Percentiles rank a stretch among this genome's conserved stretches.
Evolutionary conservation across 208 protist genomes (phyloP).

Genomic region (Crithidia acanthocephali): DNA sequence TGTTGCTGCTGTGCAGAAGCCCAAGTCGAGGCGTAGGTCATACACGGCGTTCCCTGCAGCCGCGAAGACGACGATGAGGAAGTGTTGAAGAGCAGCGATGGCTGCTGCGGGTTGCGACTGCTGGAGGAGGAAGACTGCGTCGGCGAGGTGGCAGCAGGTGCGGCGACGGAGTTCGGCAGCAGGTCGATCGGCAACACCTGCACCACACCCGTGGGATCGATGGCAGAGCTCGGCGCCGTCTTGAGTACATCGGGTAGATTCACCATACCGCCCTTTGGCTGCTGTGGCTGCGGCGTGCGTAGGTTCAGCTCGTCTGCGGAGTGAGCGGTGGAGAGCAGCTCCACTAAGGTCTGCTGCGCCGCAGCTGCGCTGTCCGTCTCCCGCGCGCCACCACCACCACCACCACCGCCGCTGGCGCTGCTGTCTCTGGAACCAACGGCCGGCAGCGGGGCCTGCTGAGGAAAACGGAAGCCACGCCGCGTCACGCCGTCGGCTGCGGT

Average conservation of each 20-base stretch:
- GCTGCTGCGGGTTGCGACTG: background rate
- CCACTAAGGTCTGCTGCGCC: background rate
- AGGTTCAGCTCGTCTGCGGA: background rate
- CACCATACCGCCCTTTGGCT: background rate
- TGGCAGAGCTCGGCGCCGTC: background rate
- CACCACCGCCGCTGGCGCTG: background rate
- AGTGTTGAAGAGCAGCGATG: background rate
- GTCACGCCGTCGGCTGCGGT: background rate
- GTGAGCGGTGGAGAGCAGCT: background rate
- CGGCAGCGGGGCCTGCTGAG: background rate
- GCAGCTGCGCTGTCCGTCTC: background rate
- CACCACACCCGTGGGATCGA: background rate
- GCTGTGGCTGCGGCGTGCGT: background rate
- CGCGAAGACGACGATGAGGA: background rate
- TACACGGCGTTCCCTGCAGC: background rate
- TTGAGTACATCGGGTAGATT: background rate
- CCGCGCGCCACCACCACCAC: too few relatives aligned
- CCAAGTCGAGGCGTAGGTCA: background rate
- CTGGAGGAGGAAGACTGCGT: background rate
- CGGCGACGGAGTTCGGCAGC: background rate
- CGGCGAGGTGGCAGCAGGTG: background rate
- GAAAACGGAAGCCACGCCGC: conserved; percentile 3
- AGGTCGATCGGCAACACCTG: background rate
- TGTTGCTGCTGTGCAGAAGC: background rate
- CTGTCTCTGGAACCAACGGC: background rate